Evolutionary conservation across 208 protist species (phyloP).

Genomic region (Leishmania braziliensis): DNA sequence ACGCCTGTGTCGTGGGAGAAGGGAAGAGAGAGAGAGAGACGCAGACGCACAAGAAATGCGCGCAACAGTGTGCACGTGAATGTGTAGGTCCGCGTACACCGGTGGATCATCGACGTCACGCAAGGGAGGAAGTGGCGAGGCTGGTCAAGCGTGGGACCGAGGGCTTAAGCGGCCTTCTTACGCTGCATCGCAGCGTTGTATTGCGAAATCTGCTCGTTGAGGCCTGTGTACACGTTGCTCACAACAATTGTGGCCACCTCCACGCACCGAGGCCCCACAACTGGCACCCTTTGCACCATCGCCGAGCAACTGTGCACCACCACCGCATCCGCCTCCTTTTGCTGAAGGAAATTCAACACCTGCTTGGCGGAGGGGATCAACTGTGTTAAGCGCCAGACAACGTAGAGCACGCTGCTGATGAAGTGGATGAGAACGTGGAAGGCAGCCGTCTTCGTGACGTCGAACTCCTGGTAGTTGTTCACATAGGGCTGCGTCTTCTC

Average conservation of each 20-base stretch:
- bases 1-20: neutral
- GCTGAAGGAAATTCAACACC: conserved; percentile 13
- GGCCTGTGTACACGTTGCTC: conserved; percentile 33
- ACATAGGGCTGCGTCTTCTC: conserved; percentile 28
- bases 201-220: conserved; percentile 33
- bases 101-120: neutral
- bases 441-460: conserved; percentile 43
- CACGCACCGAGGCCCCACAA: conserved; percentile 35
- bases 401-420: conserved; percentile 38
- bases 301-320: conserved; percentile 13
- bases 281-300: conserved; percentile 29
- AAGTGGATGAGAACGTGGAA: conserved; percentile 40
- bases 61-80: neutral
- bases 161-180: neutral
- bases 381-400: conserved; percentile 27
- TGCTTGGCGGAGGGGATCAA: conserved; percentile 16
- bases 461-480: conserved; percentile 38
- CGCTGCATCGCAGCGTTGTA: conserved; percentile 8
- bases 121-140: neutral
- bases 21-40: neutral
- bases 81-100: neutral
- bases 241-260: conserved; percentile 30
- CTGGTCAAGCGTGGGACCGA: neutral
- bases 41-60: neutral
- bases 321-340: conserved; percentile 17